Evolutionary conservation across 306 rosid species (phyloP).

Genomic region (Malus domestica): DNA sequence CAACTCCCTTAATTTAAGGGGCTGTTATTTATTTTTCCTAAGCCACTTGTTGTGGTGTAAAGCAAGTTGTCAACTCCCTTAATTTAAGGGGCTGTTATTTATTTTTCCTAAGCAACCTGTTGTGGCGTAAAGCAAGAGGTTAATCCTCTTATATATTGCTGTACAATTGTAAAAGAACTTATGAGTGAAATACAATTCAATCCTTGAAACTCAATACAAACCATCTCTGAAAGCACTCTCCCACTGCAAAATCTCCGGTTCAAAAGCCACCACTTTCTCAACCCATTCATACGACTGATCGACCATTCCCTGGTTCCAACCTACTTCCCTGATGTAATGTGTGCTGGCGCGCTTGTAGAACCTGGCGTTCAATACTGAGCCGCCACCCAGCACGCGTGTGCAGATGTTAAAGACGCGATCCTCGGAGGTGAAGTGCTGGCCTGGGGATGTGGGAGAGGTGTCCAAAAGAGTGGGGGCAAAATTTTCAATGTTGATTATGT

Average conservation of each 20-base stretch:
- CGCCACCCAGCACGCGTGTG: conserved; percentile 54
- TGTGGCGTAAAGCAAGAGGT: too few relatives aligned
- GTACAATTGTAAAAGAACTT: too few relatives aligned
- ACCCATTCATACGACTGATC: conserved; percentile 57
- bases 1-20: too few relatives aligned
- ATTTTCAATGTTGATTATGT: conserved; percentile 28
- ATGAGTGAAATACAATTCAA: too few relatives aligned
- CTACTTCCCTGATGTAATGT: conserved; percentile 24
- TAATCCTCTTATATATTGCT: too few relatives aligned
- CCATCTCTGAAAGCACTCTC: conserved; percentile 58
- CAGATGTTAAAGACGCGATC: conserved; percentile 53
- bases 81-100: too few relatives aligned
- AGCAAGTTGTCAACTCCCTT: too few relatives aligned
- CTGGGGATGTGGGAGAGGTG: conserved; percentile 39
- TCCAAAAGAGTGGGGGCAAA: conserved; percentile 38
- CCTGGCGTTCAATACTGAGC: conserved; percentile 66
- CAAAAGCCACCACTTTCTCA: conserved; percentile 44
- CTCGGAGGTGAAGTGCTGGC: conserved; percentile 52
- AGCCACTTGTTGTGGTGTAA: too few relatives aligned
- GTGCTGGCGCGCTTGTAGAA: conserved; percentile 50
- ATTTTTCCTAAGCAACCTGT: too few relatives aligned
- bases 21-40: too few relatives aligned
- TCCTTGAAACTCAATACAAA: neutral
- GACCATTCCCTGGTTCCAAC: conserved; percentile 44
- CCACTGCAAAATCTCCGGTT: conserved; percentile 50